These are phyloP conservation scores for Podospora pseudopauciseta DNA, from an alignment of 495 filamentous ascomycete species.

Conservation along the genomic window DNA sequence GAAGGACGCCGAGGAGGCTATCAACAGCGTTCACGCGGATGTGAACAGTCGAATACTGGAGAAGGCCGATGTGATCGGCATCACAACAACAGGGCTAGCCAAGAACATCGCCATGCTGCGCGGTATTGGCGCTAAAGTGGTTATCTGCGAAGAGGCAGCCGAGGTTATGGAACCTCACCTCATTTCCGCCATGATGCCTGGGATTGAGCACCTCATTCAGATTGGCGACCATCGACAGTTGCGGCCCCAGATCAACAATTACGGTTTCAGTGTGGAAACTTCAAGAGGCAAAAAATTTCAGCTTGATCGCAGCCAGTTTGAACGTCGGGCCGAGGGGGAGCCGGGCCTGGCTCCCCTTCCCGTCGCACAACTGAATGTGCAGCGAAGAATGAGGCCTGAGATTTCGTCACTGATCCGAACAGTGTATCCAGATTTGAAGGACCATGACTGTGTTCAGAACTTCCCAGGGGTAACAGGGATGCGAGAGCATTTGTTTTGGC, in stretches of 20 bases:
- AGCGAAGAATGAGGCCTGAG: slow-evolving; percentile 62
- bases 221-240: slow-evolving; percentile 79
- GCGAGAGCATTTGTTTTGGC: slow-evolving; percentile 65
- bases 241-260: slow-evolving; percentile 49
- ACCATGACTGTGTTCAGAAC: slow-evolving; percentile 47
- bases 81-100: slow-evolving; percentile 73
- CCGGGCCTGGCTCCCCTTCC: slow-evolving; percentile 18
- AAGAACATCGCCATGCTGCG: slow-evolving; percentile 59
- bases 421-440: slow-evolving; percentile 64
- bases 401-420: slow-evolving; percentile 59
- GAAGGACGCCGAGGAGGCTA: not conserved
- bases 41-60: slow-evolving; percentile 51
- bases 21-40: slow-evolving; percentile 40
- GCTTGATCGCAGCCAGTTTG: slow-evolving; percentile 32
- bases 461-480: slow-evolving; percentile 65
- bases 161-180: slow-evolving; percentile 73
- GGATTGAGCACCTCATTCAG: slow-evolving; percentile 66
- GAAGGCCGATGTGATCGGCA: slow-evolving; percentile 61
- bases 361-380: slow-evolving; percentile 48
- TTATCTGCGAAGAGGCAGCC: slow-evolving; percentile 75
- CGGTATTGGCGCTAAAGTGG: slow-evolving; percentile 58
- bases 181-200: slow-evolving; percentile 64
- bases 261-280: slow-evolving; percentile 27
- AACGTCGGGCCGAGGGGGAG: slow-evolving; percentile 27
- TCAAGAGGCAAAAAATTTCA: slow-evolving; percentile 18